Percentiles rank a stretch among this genome's conserved stretches.
Conservation (phyloP, 306 rosid genomes). For the Urtica urens region DNA sequence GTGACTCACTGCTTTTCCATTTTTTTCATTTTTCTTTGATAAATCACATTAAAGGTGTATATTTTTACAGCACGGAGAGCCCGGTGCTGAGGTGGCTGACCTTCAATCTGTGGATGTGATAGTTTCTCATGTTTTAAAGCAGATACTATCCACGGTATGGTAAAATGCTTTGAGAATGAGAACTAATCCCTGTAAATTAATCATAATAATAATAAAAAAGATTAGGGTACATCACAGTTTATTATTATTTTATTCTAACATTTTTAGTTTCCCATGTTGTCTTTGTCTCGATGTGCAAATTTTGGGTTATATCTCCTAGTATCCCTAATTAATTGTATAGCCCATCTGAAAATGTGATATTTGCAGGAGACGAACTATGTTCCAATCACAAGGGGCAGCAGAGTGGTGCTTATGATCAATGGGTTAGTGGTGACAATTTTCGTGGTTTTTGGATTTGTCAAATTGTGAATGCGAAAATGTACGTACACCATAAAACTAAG, state of each 20-base stretch:
- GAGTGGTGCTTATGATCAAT: slow-evolving; percentile 86
- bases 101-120: slow-evolving; percentile 78
- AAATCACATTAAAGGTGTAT: slow-evolving; percentile 17
- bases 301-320: background rate
- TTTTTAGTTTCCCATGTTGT: background rate
- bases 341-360: slow-evolving; percentile 7
- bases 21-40: slow-evolving; percentile 15
- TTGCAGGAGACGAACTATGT: slow-evolving; percentile 81
- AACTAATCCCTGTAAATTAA: background rate
- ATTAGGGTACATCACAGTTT: background rate
- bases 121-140: slow-evolving; percentile 71
- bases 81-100: slow-evolving; percentile 82
- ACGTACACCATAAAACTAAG: background rate
- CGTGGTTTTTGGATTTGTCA: slow-evolving; percentile 2
- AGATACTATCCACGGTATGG: slow-evolving; percentile 75
- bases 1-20: background rate
- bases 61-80: slow-evolving; percentile 77
- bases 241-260: background rate
- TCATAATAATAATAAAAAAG: background rate
- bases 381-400: slow-evolving; percentile 75
- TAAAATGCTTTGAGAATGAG: slow-evolving; percentile 12
- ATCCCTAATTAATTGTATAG: background rate
- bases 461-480: background rate
- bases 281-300: background rate
- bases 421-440: slow-evolving; percentile 45